Percentiles rank a stretch among this genome's conserved stretches.
Evolutionary conservation across 345 rosid species (phyloP).

Genomic region (Heritiera littoralis): DNA sequence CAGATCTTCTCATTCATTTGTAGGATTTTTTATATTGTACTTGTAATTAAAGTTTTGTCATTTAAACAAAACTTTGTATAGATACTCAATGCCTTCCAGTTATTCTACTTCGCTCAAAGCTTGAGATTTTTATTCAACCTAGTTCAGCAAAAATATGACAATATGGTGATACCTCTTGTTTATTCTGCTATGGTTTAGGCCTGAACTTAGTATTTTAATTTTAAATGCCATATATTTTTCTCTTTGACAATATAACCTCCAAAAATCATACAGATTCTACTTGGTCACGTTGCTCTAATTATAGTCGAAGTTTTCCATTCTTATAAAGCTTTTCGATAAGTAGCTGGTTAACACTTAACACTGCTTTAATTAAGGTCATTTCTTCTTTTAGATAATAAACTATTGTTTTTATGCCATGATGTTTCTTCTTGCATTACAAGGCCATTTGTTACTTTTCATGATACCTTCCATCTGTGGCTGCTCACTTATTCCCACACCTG

Average conservation of each 20-base stretch:
- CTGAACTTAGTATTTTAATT: neutral
- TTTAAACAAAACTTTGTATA: neutral
- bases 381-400: slow-evolving; percentile 13
- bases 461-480: slow-evolving; percentile 1
- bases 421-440: neutral
- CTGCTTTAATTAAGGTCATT: neutral
- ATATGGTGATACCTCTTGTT: neutral
- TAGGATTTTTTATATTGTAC: neutral
- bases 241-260: neutral
- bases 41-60: neutral
- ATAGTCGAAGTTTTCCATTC: neutral
- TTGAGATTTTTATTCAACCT: neutral
- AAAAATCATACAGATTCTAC: neutral
- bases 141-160: neutral
- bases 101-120: neutral
- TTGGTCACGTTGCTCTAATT: neutral
- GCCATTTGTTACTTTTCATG: neutral
- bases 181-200: neutral
- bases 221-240: neutral
- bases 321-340: neutral
- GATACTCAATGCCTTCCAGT: neutral
- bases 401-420: neutral
- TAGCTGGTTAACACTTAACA: neutral
- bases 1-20: neutral
- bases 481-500: neutral